A percentile compares a stretch with the other conserved stretches of the same genome.
Evolutionary conservation across 345 rosid genomes (phyloP).

Genomic region (Atalantia buxifolia): DNA sequence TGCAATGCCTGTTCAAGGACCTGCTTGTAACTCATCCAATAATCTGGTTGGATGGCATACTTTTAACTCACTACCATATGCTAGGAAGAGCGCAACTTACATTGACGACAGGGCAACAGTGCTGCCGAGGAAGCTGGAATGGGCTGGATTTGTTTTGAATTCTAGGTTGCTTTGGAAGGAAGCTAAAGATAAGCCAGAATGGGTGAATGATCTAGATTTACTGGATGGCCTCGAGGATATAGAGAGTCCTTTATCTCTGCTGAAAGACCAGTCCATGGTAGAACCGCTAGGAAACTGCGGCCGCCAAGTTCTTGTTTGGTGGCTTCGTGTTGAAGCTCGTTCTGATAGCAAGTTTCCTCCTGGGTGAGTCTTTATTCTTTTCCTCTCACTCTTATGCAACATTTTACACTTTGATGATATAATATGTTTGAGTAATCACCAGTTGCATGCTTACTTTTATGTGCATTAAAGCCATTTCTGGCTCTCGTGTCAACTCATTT

Average conservation of each 20-base stretch:
- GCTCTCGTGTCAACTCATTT: neutral
- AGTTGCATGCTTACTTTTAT: neutral
- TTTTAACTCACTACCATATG: constrained; percentile 62
- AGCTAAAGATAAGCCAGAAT: constrained; percentile 58
- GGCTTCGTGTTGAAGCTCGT: constrained; percentile 99
- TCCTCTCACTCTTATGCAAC: neutral
- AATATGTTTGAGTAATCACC: neutral
- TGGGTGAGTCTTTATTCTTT: constrained; percentile 49
- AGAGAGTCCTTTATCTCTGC: constrained; percentile 73
- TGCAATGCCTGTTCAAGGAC: constrained; percentile 83
- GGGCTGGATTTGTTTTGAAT: constrained; percentile 97
- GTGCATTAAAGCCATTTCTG: neutral
- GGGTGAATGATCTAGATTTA: constrained; percentile 69
- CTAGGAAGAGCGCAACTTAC: constrained; percentile 54
- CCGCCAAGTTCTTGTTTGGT: constrained; percentile 86
- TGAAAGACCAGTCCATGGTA: constrained; percentile 66
- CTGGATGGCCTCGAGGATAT: constrained; percentile 39
- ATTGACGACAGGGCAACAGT: constrained; percentile 85
- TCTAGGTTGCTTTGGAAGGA: constrained; percentile 90
- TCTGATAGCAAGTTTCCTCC: constrained; percentile 98
- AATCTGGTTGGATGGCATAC: constrained; percentile 84
- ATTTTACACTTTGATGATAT: neutral
- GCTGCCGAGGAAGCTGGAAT: constrained; percentile 80
- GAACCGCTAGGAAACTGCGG: constrained; percentile 98
- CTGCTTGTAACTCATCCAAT: constrained; percentile 80